phyloP scores from a whole-genome alignment of 202 grass and related monocot species.

The Panicum hallii region DNA sequence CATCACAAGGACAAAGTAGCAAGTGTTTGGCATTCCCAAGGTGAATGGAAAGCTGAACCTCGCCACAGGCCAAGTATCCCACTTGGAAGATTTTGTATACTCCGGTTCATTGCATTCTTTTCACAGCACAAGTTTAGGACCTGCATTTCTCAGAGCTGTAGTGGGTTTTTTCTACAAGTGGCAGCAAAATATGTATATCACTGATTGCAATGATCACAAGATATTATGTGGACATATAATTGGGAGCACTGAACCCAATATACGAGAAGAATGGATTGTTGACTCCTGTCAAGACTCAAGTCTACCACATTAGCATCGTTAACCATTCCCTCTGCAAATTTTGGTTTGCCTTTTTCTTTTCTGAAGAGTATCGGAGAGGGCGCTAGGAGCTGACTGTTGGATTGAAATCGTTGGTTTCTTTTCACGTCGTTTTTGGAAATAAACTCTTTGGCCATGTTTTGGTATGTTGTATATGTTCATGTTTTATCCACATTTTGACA shows the following conservation, averaged over 20 bases:
- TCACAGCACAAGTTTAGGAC: slow-evolving; percentile 34
- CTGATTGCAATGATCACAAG: slow-evolving; percentile 27
- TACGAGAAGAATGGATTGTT: not conserved
- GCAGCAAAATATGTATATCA: slow-evolving; percentile 30
- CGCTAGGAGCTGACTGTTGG: not conserved
- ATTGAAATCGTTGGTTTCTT: not conserved
- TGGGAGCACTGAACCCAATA: slow-evolving; percentile 20
- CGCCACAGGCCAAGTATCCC: slow-evolving; percentile 24
- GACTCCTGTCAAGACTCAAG: not conserved
- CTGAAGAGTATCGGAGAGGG: not conserved
- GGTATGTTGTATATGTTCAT: not conserved
- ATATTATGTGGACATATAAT: slow-evolving; percentile 45
- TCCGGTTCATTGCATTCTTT: slow-evolving; percentile 55
- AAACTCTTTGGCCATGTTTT: not conserved
- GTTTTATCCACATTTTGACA: not conserved
- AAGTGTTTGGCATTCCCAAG: not conserved
- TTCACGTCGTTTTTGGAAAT: not conserved
- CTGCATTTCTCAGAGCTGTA: slow-evolving; percentile 18
- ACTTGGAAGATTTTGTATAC: slow-evolving; percentile 49
- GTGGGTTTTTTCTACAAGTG: slow-evolving; percentile 33
- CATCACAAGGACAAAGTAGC: slow-evolving; percentile 78
- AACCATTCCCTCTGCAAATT: not conserved
- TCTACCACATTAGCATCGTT: not conserved
- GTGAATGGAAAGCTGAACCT: slow-evolving; percentile 37
- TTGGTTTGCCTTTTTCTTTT: not conserved